Percentiles rank a stretch among this genome's conserved stretches.
Conservation (phyloP, 73 alveolate species). For the Tetrahymena malaccensis region DNA sequence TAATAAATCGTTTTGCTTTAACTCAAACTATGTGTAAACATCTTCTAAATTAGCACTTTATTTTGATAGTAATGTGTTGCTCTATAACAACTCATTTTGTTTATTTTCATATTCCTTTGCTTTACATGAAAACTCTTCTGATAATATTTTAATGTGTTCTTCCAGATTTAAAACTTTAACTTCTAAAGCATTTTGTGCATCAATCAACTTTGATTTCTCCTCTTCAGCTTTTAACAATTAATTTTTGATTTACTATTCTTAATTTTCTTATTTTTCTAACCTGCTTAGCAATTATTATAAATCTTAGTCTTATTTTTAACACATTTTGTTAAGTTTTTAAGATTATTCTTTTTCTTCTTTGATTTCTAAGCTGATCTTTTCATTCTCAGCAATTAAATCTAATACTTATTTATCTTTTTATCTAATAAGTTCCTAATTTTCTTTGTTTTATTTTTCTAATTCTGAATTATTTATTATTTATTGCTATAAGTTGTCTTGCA, state of each 20-base stretch:
- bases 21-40: background rate
- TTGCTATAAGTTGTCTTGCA: background rate
- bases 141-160: background rate
- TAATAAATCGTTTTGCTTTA: background rate
- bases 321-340: too few relatives aligned
- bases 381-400: background rate
- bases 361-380: too few relatives aligned
- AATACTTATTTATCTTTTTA: too few relatives aligned
- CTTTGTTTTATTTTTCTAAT: background rate
- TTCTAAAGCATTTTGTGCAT: background rate
- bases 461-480: background rate
- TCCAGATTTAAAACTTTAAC: background rate
- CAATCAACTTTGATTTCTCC: background rate
- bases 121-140: background rate
- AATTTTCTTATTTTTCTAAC: background rate
- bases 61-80: background rate
- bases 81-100: background rate
- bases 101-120: background rate
- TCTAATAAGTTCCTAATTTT: background rate
- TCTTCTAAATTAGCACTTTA: background rate
- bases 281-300: background rate
- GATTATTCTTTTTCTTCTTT: background rate
- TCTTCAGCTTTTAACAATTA: background rate
- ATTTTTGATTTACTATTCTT: background rate
- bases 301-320: background rate